Evolutionary conservation across 257 asterid species (phyloP), one percentile per base, ranked within the genome.

Genomic region (Solanum peruvianum): DNA sequence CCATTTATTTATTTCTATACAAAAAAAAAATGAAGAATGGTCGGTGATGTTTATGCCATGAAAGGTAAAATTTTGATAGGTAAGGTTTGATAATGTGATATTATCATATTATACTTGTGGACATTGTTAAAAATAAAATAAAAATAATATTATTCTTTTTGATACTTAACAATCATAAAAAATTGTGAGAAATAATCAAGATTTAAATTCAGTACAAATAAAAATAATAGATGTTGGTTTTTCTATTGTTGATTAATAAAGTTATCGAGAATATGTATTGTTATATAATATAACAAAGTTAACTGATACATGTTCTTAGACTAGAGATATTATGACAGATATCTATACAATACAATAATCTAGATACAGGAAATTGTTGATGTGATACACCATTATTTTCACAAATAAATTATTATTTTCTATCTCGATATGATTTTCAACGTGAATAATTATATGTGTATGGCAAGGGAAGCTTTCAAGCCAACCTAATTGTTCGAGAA

Each of bases 291-390:
- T 18, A 31, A 0, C 13, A 9, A 71, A 71, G 2, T 18, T 71
- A 31, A 9, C 9, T 33, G 44, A 2, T 33, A 33, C 2, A 33
- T 18, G 78, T 70, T 7, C 12, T 15, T 7, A 31, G 31, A 11
- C 8, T 37, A 37, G 18, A 16, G 0, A 1, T 33, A 11, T 18
- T 27, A 3, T 49, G 58, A 1, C 60, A 2, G 2, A 49, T 3
- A 70, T 1, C 14, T 16, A 31, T 6, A 7, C 12, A 0, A 15
- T 31, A 2, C 7, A 23, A 31, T 31, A 70, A 6, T 70, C 4
- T 0, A 2, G 5, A 21, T 67, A 21, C 0, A 21, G 0, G 0
- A 20, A 5, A 49, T 49, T 49, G 3, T 3, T 29, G 0, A 70
- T 21, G 6, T 0, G 41, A 1, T 29, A 29, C 23, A 14, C 6